Percentiles rank a stretch among this genome's conserved stretches.
These are phyloP conservation scores for Tephrocybe rancida DNA, from an alignment of 768 basidiomycete species.

Conservation along the genomic window DNA sequence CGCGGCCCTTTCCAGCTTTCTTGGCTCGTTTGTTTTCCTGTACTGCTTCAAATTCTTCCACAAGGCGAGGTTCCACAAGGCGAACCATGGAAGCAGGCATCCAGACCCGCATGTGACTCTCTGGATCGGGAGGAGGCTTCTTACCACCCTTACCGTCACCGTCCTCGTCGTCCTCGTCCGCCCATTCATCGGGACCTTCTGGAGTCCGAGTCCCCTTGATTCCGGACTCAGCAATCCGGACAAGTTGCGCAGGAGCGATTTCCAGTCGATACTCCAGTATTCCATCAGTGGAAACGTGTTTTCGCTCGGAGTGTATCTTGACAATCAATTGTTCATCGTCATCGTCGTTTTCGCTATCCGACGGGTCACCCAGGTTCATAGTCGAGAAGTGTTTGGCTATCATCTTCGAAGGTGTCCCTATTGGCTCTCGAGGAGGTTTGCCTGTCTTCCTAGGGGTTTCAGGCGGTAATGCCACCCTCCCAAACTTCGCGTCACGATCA, in stretches of 20 bases:
- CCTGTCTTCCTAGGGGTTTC: constrained; percentile 43
- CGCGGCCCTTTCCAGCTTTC: constrained; percentile 45
- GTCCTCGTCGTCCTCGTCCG: constrained; percentile 50
- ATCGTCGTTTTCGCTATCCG: constrained; percentile 34
- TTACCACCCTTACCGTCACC: constrained; percentile 34
- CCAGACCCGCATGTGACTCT: constrained; percentile 71
- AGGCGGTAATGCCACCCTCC: constrained; percentile 16
- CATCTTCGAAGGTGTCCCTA: constrained; percentile 57
- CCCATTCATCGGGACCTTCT: constrained; percentile 50
- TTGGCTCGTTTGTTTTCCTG: constrained; percentile 51
- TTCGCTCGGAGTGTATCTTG: constrained; percentile 66
- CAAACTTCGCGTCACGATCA: constrained; percentile 38
- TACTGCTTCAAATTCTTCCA: constrained; percentile 57
- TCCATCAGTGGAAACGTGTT: constrained; percentile 71
- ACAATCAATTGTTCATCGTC: constrained; percentile 51
- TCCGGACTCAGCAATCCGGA: constrained; percentile 64
- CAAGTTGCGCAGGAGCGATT: constrained; percentile 67
- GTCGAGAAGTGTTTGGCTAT: constrained; percentile 59
- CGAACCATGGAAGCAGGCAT: constrained; percentile 80
- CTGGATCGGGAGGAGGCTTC: constrained; percentile 49
- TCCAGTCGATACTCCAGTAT: constrained; percentile 82
- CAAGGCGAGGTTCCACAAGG: constrained; percentile 66
- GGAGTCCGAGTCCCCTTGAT: constrained; percentile 61
- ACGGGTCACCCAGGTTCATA: constrained; percentile 32
- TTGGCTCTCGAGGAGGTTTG: constrained; percentile 20